Evolutionary conservation across 2,329 filamentous ascomycete species (phyloP), one percentile per base, ranked within the genome.

Genomic region (Rutstroemia sp.): DNA sequence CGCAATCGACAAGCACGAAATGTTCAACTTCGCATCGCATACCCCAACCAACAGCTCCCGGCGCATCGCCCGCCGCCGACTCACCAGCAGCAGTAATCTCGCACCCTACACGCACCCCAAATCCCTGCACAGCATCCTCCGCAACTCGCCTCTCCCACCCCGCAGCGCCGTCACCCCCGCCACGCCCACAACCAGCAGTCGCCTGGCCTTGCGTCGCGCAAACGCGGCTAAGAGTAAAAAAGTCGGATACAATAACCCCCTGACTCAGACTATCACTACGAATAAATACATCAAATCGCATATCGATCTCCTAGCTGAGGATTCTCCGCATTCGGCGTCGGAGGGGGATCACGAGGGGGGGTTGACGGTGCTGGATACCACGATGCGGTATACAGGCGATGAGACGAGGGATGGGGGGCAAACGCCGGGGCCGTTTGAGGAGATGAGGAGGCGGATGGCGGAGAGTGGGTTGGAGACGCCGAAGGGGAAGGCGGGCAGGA

Each of bases 241-340:
- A 51, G 83, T 86, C 2, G 79, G 78, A 44, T 86, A 86, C 67
- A 78, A 83, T 64, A 81, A 77, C 59, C 83, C 83, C 0, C 69
- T 86, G 38, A 81, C 79, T 16, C 80, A 84, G 68, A 83, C 82
- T 23, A 86, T 86, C 63, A 79, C 75, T 16, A 86, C 80, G 8
- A 81, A 80, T 67, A 79, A 73, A 64, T 86, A 86, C 68, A 78
- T 76, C 27, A 80, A 75, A 57, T 84, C 82, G 1, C 83, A 86
- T 66, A 81, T 85, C 58, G 83, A 86, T 63, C 73, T 86, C 36
- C 74, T 86, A 1, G 71, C 72, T 36, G 82, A 84, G 48, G 82
- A 85, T 21, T 68, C 67, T 4, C 64, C 66, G 21, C 60, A 59
- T 36, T 65, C 66, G 0, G 64, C 63, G 5, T 64, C 57, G 6